Percentiles rank a stretch among this genome's conserved stretches.
These are phyloP conservation scores for Phialemoniopsis sp. DNA, from an alignment of 2,329 filamentous ascomycete species.

Conservation along the genomic window DNA sequence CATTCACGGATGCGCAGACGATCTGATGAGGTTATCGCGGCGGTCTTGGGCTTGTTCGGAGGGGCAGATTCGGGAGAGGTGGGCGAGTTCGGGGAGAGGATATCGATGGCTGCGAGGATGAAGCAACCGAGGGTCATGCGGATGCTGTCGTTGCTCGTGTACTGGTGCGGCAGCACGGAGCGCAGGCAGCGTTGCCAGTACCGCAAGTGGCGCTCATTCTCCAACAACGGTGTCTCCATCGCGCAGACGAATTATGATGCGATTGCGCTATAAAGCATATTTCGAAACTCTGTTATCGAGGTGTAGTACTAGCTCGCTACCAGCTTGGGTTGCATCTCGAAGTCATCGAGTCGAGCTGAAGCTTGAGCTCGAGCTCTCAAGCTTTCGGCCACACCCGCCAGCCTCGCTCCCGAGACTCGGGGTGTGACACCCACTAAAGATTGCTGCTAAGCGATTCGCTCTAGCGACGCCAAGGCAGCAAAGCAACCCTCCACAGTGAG, in stretches of 20 bases:
- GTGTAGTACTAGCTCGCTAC: background rate
- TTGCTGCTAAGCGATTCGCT: too few relatives aligned
- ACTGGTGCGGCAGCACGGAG: conserved; percentile 73
- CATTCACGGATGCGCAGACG: conserved; percentile 56
- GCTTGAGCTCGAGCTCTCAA: too few relatives aligned
- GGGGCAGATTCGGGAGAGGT: conserved; percentile 37
- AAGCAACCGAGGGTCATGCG: conserved; percentile 90
- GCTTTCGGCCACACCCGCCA: too few relatives aligned
- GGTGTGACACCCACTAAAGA: too few relatives aligned
- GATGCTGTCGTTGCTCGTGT: conserved; percentile 85
- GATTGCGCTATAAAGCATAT: too few relatives aligned
- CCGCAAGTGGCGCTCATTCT: conserved; percentile 69
- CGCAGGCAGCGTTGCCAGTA: conserved; percentile 92
- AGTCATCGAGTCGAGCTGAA: too few relatives aligned
- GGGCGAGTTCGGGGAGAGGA: conserved; percentile 62
- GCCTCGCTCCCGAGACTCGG: too few relatives aligned
- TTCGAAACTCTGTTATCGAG: conserved; percentile 12
- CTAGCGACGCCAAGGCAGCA: too few relatives aligned
- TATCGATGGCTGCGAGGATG: conserved; percentile 77
- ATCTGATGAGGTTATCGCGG: conserved; percentile 21
- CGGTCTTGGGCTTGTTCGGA: background rate
- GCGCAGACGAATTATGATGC: too few relatives aligned
- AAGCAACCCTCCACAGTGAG: too few relatives aligned
- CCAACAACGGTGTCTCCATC: conserved; percentile 28
- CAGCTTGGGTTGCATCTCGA: background rate